Evolutionary conservation across 495 filamentous ascomycete genomes (phyloP), one percentile per base, ranked within the genome.

Genomic region (Penicillium coffeae): DNA sequence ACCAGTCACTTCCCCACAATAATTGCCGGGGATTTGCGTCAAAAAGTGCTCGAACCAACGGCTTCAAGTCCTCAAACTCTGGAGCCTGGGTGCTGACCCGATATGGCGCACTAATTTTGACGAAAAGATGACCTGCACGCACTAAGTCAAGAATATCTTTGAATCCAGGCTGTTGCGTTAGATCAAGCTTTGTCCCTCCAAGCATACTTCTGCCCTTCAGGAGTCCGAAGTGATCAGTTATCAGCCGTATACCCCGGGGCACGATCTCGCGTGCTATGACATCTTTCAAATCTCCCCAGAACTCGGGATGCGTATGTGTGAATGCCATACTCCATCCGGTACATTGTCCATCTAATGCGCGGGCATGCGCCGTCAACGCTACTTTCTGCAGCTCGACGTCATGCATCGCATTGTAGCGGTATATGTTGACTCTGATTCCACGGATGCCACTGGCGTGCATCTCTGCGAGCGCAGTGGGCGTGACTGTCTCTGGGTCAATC

Each of bases 1-100:
- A 56, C 59, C 59, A 63, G 42, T 63, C 59, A 52, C 59, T 63
- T 5, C 59, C 59, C 59, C 59, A 63, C 3, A 63, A 27, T 36
- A 58, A 22, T 22, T 52, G 59, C 18, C 22, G 43, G 4, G 43
- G 43, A 38, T 46, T 46, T 12, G 43, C 43, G 22, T 58, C 49
- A 42, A 63, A 50, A n/a, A 58, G 42, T 0, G 50, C 55, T 1
- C 47, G 32, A 18, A 56, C 54, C 9, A 60, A 32, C 8, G 54
- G 60, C 22, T 51, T 58, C 18, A 46, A 14, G 21, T 58, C 54
- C 22, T 51, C 44, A 55, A 56, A 59, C 13, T 33, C 22, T 8
- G 53, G 53, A 1, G 52, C 59, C 18, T 47, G 30, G 1, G 16
- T 42, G 19, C 56, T 59, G 4, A 59, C 56, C n/a, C 59, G 52